Base-by-base conservation (phyloP, 2,329 filamentous ascomycete species). In the Fusarium coicis region DNA sequence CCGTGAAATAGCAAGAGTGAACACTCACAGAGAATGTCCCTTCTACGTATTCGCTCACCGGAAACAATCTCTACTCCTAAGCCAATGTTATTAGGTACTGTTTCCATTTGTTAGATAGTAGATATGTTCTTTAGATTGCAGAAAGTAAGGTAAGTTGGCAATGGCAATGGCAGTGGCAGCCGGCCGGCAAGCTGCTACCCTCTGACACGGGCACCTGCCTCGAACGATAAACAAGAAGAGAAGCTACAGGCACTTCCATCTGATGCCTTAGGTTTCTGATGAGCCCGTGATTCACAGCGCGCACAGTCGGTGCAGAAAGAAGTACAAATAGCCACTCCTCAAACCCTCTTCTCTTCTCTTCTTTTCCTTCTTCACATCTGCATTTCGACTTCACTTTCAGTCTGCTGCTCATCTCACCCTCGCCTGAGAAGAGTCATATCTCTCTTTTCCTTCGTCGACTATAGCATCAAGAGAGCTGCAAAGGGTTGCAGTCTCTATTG, bases 401-500 rank as follows among this genome's bases (percentile, higher is more conserved):
- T 32, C 37, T 64, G 30, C 30, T 47, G 37, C 30, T 47, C 43
- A 28, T 23, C 52, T 43, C 36, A 7, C 30, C 16, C 32, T 66
- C 28, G 15, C 42, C 44, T 46, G 60, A 67, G 49, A 30, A 44
- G 39, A 46, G n/a, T 23, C 26, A 43, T 42, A 47, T 26, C 23
- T 21, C 40, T 36, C 37, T 40, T 54, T 11, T 46, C 30, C 16
- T 52, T 44, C 30, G 46, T 68, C 43, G 36, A 59, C 26, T 46
- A 49, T 66, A 40, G 21, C 9, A 39, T 39, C 46, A 70, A 63
- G 64, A 65, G 46, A 74, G 55, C 60, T 74, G 32, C 70, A 36
- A 63, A n/a, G 56, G 66, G 70, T 63, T 73, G 65, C 64, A 26
- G 30, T 40, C 61, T 59, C 57, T 73, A 32, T 40, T 52, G 44